Evolutionary conservation across 2,329 filamentous ascomycete genomes (phyloP).

Genomic region (Coleophoma crateriformis): DNA sequence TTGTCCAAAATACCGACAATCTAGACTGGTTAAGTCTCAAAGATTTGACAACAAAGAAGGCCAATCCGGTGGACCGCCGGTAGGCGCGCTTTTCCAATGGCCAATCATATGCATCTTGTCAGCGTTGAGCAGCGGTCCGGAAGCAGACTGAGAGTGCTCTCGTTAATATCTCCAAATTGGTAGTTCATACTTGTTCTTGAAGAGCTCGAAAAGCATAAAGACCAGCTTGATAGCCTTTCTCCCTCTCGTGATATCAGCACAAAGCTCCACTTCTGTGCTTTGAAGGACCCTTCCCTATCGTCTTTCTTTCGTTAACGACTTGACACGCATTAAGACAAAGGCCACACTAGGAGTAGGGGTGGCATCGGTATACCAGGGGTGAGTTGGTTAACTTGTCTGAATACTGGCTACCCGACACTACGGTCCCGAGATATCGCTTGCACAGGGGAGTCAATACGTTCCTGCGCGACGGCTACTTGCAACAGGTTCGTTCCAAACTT

Average conservation of each 20-base stretch:
- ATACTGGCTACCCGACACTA: constrained; percentile 9
- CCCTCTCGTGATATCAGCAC: constrained; percentile 14
- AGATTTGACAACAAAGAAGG: not conserved
- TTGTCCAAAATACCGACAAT: no score
- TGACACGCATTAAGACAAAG: constrained; percentile 21
- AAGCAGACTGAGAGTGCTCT: constrained; percentile 16
- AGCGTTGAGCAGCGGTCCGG: constrained; percentile 19
- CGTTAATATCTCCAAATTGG: constrained; percentile 18
- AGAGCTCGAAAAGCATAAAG: constrained; percentile 24
- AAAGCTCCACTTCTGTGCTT: constrained; percentile 18
- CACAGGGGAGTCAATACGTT: constrained; percentile 15
- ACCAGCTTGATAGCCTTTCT: constrained; percentile 20
- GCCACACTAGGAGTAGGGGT: constrained; percentile 16
- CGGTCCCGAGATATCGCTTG: constrained; percentile 22
- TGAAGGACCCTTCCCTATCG: constrained; percentile 2
- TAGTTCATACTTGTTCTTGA: constrained; percentile 11
- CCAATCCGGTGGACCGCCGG: not conserved
- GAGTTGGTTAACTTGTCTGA: not conserved
- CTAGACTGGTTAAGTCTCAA: no score
- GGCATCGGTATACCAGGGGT: constrained; percentile 15
- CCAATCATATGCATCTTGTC: constrained; percentile 1
- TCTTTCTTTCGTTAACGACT: constrained; percentile 13
- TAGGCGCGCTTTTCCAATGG: constrained; percentile 3
- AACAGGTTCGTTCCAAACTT: constrained; percentile 30
- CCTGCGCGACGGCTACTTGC: constrained; percentile 26